Evolutionary conservation across 2,329 filamentous ascomycete species (phyloP), one percentile per base, ranked within the genome.

Genomic region (Myrmaecium sp.): DNA sequence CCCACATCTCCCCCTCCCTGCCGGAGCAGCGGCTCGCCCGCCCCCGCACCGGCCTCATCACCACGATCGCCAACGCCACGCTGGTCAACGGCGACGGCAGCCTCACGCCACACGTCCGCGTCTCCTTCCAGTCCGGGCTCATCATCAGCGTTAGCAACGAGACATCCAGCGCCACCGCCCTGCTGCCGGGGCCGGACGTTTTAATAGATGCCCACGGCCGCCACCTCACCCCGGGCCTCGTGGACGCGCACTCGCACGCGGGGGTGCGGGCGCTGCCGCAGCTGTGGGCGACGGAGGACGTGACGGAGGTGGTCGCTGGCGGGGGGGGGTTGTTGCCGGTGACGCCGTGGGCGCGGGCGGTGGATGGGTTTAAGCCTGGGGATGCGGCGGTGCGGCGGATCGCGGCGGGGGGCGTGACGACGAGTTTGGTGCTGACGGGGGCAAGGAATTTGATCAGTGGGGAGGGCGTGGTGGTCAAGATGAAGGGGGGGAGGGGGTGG

Each of bases 401-500:
- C 55, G 77, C 76, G 39, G 75, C 70, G 1, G 74, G 74, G 5
- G 74, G 74, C n/a, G 72, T 79, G 0, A 79, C 74, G 0, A 75
- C 72, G 0, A 72, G 66, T 14, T 55, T 79, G 2, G 54, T 78
- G 4, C 56, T 79, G 1, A 74, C 74, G 1, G 74, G 74, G 2
- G 74, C 68, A 1, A 70, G 64, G n/a, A 80, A 76, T 47, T 78
- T 77, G 42, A 77, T 80, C 21, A 74, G 70, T 14, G 74, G 74
- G 33, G 73, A 79, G 43, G 74, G 73, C 0, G 78, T 61, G 31
- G 62, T 73, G 4, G 63, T 80, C 44, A 80, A 79, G 51, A n/a
- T n/a, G n/a, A n/a, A n/a, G n/a, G n/a, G n/a, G n/a, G n/a, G n/a
- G n/a, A n/a, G n/a, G n/a, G n/a, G n/a, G n/a, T n/a, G n/a, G n/a